Evolutionary conservation across 495 filamentous ascomycete species (phyloP).

Genomic region (Penicillium argentinense): DNA sequence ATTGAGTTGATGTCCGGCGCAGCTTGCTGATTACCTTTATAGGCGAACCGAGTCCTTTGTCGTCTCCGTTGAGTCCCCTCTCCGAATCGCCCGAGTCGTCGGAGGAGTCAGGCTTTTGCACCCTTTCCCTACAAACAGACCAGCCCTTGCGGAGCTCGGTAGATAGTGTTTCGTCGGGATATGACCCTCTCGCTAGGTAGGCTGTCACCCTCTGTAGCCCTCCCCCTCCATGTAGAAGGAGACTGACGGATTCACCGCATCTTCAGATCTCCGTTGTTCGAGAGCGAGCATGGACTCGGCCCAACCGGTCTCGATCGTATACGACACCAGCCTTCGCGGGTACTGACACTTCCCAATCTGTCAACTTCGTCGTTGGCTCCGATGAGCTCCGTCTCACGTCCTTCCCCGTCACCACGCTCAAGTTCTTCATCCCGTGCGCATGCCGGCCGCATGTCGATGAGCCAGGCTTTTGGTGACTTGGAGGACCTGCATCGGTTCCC

Average conservation of each 20-base stretch:
- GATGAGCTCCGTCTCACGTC: slow-evolving; percentile 49
- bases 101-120: slow-evolving; percentile 54
- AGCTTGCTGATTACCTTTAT: slow-evolving; percentile 21
- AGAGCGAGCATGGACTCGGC: slow-evolving; percentile 61
- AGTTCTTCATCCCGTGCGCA: slow-evolving; percentile 53
- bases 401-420: slow-evolving; percentile 58
- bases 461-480: slow-evolving; percentile 65
- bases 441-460: slow-evolving; percentile 59
- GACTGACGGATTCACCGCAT: slow-evolving; percentile 38
- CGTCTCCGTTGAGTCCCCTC: slow-evolving; percentile 44
- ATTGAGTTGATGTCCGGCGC: background rate
- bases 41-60: slow-evolving; percentile 50
- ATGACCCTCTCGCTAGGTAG: slow-evolving; percentile 48
- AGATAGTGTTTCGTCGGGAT: slow-evolving; percentile 41
- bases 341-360: slow-evolving; percentile 65
- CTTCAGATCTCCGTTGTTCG: slow-evolving; percentile 60
- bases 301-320: slow-evolving; percentile 87
- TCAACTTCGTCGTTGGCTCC: slow-evolving; percentile 60
- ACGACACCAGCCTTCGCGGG: slow-evolving; percentile 71
- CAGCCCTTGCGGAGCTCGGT: slow-evolving; percentile 42
- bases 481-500: slow-evolving; percentile 94
- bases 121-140: slow-evolving; percentile 49
- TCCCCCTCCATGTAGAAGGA: slow-evolving; percentile 40
- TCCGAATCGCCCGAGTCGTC: slow-evolving; percentile 43
- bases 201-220: slow-evolving; percentile 8